A percentile compares a stretch with the other conserved stretches of the same genome.
Conservation (phyloP, 306 rosid species). For the Coriaria nepalensis region DNA sequence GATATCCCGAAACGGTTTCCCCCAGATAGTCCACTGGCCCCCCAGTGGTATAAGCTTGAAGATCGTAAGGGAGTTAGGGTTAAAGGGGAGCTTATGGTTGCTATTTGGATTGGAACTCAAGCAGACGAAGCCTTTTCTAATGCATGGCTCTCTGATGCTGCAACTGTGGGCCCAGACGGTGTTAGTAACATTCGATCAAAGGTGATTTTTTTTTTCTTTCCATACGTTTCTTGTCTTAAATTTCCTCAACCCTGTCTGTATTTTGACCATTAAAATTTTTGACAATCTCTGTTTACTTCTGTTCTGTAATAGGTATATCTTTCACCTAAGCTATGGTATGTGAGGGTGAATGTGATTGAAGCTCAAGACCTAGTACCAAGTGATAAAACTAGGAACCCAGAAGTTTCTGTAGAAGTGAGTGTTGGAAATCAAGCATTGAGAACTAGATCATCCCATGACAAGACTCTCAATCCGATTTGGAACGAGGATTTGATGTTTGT, state of each 20-base stretch:
- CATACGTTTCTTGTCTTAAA: no score
- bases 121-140: slow-evolving; percentile 93
- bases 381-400: slow-evolving; percentile 67
- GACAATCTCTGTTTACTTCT: no score
- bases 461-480: slow-evolving; percentile 65
- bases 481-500: slow-evolving; percentile 83
- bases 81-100: slow-evolving; percentile 84
- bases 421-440: slow-evolving; percentile 50
- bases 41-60: slow-evolving; percentile 78
- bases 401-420: slow-evolving; percentile 52
- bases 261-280: no score
- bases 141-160: slow-evolving; percentile 96
- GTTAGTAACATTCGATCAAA: slow-evolving; percentile 58
- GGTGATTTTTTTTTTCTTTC: no score
- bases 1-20: slow-evolving; percentile 75
- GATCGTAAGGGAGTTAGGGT: slow-evolving; percentile 48
- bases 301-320: no score
- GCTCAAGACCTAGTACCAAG: slow-evolving; percentile 66
- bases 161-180: slow-evolving; percentile 51
- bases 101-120: slow-evolving; percentile 98
- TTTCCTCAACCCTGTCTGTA: no score
- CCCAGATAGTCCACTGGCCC: slow-evolving; percentile 86
- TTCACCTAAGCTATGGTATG: slow-evolving; percentile 90
- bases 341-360: slow-evolving; percentile 76
- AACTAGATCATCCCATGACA: slow-evolving; percentile 51